Conservation (phyloP, 768 basidiomycete genomes). For the Gymnopilus junonius region DNA sequence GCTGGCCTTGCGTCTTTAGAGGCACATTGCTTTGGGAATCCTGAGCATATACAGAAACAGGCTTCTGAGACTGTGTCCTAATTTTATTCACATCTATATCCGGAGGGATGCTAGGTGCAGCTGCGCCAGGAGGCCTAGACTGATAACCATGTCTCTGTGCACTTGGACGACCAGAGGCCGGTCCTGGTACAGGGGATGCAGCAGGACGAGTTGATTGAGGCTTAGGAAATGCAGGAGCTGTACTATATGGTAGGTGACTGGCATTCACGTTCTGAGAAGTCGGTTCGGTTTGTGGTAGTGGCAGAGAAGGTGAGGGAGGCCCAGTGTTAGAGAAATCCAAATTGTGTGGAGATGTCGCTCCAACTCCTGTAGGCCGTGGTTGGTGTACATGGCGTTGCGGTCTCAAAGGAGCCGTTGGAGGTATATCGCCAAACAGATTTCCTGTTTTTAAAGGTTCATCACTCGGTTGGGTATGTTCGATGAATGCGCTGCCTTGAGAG, state of each 20-base stretch:
- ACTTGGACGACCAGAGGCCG: neutral
- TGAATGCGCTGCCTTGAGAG: neutral
- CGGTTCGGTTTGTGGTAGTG: neutral
- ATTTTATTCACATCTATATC: neutral
- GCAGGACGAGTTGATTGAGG: neutral
- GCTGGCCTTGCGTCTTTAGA: neutral
- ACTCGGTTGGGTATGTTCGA: neutral
- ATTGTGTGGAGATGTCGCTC: neutral
- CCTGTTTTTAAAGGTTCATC: neutral
- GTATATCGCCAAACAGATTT: neutral
- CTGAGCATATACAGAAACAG: neutral
- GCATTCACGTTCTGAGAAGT: neutral
- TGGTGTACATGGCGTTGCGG: slow-evolving; percentile 9
- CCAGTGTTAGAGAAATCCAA: neutral
- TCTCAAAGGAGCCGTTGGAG: slow-evolving; percentile 17
- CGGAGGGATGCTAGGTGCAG: slow-evolving; percentile 12
- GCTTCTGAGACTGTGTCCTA: neutral
- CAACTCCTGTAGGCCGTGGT: neutral
- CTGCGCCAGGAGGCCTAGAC: slow-evolving; percentile 10
- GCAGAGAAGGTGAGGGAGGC: neutral
- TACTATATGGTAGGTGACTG: neutral
- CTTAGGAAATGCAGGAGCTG: neutral
- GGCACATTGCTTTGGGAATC: slow-evolving; percentile 1
- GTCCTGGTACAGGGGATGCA: neutral
- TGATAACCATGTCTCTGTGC: slow-evolving; percentile 3